Evolutionary conservation across 805 yeast species (phyloP).

Genomic region (Saccharomycopsis lassenensis): DNA sequence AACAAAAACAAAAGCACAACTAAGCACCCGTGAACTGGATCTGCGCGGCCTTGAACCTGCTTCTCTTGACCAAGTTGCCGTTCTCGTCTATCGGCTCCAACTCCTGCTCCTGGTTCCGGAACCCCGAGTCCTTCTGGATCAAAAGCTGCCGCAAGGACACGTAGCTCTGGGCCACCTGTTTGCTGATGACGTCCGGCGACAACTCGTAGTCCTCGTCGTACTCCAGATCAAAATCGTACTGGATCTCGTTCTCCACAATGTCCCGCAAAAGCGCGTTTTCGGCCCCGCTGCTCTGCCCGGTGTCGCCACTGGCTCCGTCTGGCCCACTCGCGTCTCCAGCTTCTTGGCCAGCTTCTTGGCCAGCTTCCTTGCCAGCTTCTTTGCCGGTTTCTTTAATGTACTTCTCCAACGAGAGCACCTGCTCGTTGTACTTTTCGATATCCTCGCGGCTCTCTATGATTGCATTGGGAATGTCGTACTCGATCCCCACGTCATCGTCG

Average conservation of each 20-base stretch:
- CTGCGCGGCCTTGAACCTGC: slow-evolving; percentile 57
- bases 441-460: slow-evolving; percentile 35
- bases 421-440: slow-evolving; percentile 35
- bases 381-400: slow-evolving; percentile 10
- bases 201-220: slow-evolving; percentile 22
- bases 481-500: slow-evolving; percentile 40
- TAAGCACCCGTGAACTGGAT: background rate
- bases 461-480: slow-evolving; percentile 32
- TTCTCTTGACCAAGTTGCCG: slow-evolving; percentile 47
- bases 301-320: slow-evolving; percentile 27
- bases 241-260: background rate
- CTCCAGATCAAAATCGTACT: slow-evolving; percentile 24
- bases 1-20: slow-evolving; percentile 1
- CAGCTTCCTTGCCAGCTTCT: slow-evolving; percentile 13
- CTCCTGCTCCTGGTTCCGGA: slow-evolving; percentile 37
- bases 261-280: background rate
- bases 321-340: slow-evolving; percentile 19
- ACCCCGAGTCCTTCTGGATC: slow-evolving; percentile 40
- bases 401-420: slow-evolving; percentile 28
- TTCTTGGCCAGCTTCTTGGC: slow-evolving; percentile 17
- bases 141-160: slow-evolving; percentile 40
- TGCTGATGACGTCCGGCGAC: slow-evolving; percentile 26
- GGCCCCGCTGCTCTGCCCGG: slow-evolving; percentile 29
- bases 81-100: slow-evolving; percentile 58
- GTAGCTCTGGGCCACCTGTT: slow-evolving; percentile 46